Evolutionary conservation across 352 stramenopile genomes (phyloP).

Genomic region (Globisporangium apiculatum): DNA sequence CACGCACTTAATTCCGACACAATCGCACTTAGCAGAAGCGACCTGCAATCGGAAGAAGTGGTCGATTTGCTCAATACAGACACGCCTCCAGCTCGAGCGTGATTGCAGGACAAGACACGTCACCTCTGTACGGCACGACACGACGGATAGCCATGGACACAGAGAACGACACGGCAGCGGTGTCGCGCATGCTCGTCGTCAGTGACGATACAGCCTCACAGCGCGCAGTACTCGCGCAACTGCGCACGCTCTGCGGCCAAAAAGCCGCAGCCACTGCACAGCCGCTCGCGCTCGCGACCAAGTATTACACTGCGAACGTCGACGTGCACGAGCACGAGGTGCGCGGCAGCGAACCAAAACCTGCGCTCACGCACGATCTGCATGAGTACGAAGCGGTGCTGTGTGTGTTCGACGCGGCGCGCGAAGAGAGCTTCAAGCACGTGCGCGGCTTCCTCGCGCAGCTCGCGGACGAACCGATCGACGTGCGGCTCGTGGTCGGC

Average conservation of each 20-base stretch:
- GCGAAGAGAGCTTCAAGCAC: conserved; percentile 36
- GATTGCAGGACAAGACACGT: no score
- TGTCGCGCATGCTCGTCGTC: conserved; percentile 33
- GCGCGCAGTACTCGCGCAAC: conserved; percentile 14
- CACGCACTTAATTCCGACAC: no score
- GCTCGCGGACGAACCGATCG: conserved; percentile 45
- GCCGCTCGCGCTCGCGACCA: conserved; percentile 40
- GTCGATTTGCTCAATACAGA: no score
- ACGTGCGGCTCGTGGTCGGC: conserved; percentile 52
- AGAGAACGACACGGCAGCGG: conserved; percentile 1
- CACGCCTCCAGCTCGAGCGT: no score
- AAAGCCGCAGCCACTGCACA: conserved; percentile 3
- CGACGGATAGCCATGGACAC: neutral
- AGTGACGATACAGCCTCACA: conserved; percentile 22
- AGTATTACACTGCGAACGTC: conserved; percentile 62
- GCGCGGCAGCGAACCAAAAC: conserved; percentile 26
- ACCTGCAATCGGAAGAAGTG: no score
- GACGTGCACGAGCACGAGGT: conserved; percentile 47
- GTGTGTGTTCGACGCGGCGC: conserved; percentile 35
- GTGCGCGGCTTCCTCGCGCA: conserved; percentile 31
- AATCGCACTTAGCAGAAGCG: no score
- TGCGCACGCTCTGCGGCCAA: conserved; percentile 29
- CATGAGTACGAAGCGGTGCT: conserved; percentile 58
- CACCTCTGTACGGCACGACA: neutral
- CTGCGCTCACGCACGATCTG: conserved; percentile 26